phyloP scores from a whole-genome alignment of 2,329 filamentous ascomycete species.

The Eutypella sp. region DNA sequence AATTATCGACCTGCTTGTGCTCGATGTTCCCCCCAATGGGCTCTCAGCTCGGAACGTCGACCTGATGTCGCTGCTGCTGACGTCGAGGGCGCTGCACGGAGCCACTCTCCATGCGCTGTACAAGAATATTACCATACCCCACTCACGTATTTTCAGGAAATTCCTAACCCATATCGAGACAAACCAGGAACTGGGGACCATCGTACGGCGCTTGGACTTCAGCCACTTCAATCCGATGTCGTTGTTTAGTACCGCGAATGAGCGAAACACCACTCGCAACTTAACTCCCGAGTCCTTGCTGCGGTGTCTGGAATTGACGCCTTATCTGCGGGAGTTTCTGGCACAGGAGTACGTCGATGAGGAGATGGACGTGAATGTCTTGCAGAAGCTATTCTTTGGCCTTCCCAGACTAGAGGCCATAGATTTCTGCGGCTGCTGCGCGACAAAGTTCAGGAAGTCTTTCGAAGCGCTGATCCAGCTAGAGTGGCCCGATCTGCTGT shows the following conservation, averaged over 20 bases:
- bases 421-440: conserved; percentile 75
- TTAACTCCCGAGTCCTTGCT: conserved; percentile 69
- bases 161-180: conserved; percentile 64
- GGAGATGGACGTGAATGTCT: conserved; percentile 63
- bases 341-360: conserved; percentile 77
- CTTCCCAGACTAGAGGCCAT: conserved; percentile 61
- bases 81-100: conserved; percentile 69
- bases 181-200: conserved; percentile 65
- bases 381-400: conserved; percentile 65
- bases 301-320: conserved; percentile 65
- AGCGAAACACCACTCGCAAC: conserved; percentile 71
- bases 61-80: conserved; percentile 68
- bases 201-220: conserved; percentile 76
- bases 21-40: conserved; percentile 71
- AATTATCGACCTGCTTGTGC: conserved; percentile 69
- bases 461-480: conserved; percentile 53
- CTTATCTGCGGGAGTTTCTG: conserved; percentile 71
- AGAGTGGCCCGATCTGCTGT: conserved; percentile 50
- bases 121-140: conserved; percentile 73
- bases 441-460: conserved; percentile 58
- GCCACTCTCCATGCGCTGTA: conserved; percentile 73
- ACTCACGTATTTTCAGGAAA: conserved; percentile 79
- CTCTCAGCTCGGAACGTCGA: conserved; percentile 73
- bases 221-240: conserved; percentile 80
- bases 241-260: conserved; percentile 68